Evolutionary conservation across 2,329 filamentous ascomycete species (phyloP), one percentile per base, ranked within the genome.

Genomic region (Aspergillus sp.): DNA sequence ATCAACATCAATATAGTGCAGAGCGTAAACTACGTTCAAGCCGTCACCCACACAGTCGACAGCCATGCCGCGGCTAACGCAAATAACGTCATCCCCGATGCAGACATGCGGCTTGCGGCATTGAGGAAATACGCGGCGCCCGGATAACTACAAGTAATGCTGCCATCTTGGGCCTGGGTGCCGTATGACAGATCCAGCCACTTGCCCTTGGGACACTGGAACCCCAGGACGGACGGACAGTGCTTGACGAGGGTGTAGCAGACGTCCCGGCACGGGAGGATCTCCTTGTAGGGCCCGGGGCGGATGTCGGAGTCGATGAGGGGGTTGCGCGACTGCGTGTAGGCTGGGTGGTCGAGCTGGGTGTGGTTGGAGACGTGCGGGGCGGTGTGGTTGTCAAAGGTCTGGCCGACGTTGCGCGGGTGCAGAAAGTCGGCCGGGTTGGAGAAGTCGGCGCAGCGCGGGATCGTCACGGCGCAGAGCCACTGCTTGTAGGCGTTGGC

Each of bases 401-500:
- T 63, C 54, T 87, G 83, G 29, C 79, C 84, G 49, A 91, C 81
- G 64, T 93, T 94, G 43, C 94, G 88, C 17, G 81, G 77, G 55
- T 86, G 82, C 2, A 91, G 79, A 65, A 76, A 85, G 1, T 77
- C 49, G 13, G 78, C 76, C 1, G 70, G 64, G 45, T 79, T 83
- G 47, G 80, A 83, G 63, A 89, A 94, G 73, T 97, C 93, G 65
- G 90, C 87, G 76, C 94, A 99, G 25, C 92, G 88, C 1, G 94
- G 94, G 56, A 99, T 94, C 14, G 86, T 88, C 23, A 97, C 91
- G 20, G 90, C 88, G 76, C 94, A 99, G 17, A 99, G 85, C 94
- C 94, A 99, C 65, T 86, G 80, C 71, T 95, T 97, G 80, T 99
- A 99, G 7, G 91, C 90, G 1, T 69, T 65, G 14, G 78, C 83